These are phyloP conservation scores for Curvularia spicifera DNA, from an alignment of 2,329 filamentous ascomycete genomes.

Conservation along the genomic window DNA sequence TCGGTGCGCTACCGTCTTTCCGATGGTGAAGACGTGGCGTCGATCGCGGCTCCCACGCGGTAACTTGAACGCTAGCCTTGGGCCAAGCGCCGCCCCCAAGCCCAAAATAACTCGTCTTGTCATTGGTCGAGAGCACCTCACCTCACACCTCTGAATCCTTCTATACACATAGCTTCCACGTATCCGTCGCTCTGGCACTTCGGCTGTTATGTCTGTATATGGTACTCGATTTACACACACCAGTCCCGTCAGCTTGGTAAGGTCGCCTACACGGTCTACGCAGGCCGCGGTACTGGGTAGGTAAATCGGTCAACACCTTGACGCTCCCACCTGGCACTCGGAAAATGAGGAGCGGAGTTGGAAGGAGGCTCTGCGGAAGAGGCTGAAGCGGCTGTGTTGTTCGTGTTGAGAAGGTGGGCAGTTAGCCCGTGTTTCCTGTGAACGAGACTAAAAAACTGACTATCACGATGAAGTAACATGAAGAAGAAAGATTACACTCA, in stretches of 20 bases:
- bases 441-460: neutral
- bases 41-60: neutral
- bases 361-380: neutral
- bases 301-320: neutral
- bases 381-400: neutral
- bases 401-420: neutral
- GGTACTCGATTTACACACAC: neutral
- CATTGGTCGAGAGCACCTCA: neutral
- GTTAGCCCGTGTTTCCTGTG: neutral
- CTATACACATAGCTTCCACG: neutral
- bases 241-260: neutral
- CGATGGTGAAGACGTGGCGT: neutral
- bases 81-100: neutral
- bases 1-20: neutral
- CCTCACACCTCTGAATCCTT: neutral
- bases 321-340: neutral
- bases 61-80: neutral
- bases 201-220: neutral
- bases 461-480: neutral
- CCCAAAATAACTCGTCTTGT: conserved; percentile 2
- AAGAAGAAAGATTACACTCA: neutral
- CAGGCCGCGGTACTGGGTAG: neutral
- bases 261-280: neutral
- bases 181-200: neutral
- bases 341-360: neutral